Evolutionary conservation across 176 grass and related monocot genomes (phyloP), one percentile per base, ranked within the genome.

Genomic region (sorghum (Sorghum bicolor)): DNA sequence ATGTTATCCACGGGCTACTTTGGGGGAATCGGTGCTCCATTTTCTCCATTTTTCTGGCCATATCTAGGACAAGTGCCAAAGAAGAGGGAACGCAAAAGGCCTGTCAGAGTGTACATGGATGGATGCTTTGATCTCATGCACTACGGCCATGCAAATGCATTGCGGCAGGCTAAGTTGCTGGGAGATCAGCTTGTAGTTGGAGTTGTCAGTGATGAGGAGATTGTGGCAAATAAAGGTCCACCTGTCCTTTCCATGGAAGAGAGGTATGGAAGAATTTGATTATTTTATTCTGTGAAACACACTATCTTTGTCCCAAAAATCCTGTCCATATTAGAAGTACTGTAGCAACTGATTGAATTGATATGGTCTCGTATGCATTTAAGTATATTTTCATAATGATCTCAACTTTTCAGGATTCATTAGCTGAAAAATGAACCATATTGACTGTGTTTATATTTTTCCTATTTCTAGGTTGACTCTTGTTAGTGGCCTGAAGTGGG

Each of bases 221-320:
- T 97, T 36, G 91, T 93, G 67, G 91, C 91, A 3, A 97, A 97
- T 29, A 97, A 97, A 88, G 94, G 94, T 2, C 94, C 94, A 3
- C 94, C 94, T 84, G 94, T 97, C n/a, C 86, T 97, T 83, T 97
- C 89, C 6, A 97, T 97, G 94, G 91, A 97, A 88, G 94, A 97
- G 83, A 97, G 94, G 94, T 97, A 88, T 34, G 22, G 2, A 31
- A 33, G 10, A 48, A 14, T 25, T 63, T 68, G 68, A 12, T 74
- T 72, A 2, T 73, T 61, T 68, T 82, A 3, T 77, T 70, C 4
- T 19, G 15, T 57, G 44, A 72, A 82, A 10, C 28, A 13, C 40
- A 26, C 26, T 76, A 70, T 48, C 24, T 71, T 70, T 67, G 64
- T 6, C 31, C 15, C 5, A 5, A 55, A 63, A 11, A 20, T 8